These are phyloP conservation scores for Immersiella caudata DNA, from an alignment of 495 filamentous ascomycete genomes.

Conservation along the genomic window DNA sequence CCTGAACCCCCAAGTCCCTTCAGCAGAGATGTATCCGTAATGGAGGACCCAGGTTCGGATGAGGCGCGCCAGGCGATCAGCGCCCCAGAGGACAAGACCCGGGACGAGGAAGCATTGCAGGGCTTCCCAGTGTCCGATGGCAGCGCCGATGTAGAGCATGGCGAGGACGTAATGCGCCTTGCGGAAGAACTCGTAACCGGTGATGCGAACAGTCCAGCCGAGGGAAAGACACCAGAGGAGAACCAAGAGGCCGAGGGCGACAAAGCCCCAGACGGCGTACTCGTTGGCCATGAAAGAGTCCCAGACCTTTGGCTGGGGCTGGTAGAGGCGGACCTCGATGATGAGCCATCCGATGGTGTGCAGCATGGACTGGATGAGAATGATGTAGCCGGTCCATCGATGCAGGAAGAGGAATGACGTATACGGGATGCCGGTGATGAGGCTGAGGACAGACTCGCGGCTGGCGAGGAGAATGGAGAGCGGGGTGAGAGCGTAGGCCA, in stretches of 20 bases:
- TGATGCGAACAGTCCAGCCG: constrained; percentile 57
- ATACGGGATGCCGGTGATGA: constrained; percentile 67
- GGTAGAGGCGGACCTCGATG: constrained; percentile 62
- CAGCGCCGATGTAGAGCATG: constrained; percentile 66
- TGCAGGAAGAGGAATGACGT: constrained; percentile 72
- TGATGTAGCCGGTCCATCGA: constrained; percentile 66
- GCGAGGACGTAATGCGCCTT: constrained; percentile 67
- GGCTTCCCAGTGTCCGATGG: constrained; percentile 68
- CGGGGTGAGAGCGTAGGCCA: constrained; percentile 69
- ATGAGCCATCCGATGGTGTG: constrained; percentile 70
- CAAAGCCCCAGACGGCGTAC: constrained; percentile 68
- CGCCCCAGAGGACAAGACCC: constrained; percentile 57
- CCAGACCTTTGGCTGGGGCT: constrained; percentile 62
- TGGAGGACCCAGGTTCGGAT: constrained; percentile 58
- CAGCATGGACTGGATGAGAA: constrained; percentile 60
- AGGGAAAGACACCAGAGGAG: constrained; percentile 59
- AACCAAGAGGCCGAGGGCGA: constrained; percentile 61
- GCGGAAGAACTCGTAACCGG: constrained; percentile 69
- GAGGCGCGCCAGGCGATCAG: constrained; percentile 57
- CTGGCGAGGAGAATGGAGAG: constrained; percentile 61
- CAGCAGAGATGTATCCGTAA: constrained; percentile 40
- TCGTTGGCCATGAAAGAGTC: constrained; percentile 53
- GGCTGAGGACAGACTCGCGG: constrained; percentile 61
- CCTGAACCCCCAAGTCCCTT: constrained; percentile 48
- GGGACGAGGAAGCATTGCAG: constrained; percentile 66